These are phyloP conservation scores for Xylogone sp. DNA, from an alignment of 2,329 filamentous ascomycete genomes.

Conservation along the genomic window DNA sequence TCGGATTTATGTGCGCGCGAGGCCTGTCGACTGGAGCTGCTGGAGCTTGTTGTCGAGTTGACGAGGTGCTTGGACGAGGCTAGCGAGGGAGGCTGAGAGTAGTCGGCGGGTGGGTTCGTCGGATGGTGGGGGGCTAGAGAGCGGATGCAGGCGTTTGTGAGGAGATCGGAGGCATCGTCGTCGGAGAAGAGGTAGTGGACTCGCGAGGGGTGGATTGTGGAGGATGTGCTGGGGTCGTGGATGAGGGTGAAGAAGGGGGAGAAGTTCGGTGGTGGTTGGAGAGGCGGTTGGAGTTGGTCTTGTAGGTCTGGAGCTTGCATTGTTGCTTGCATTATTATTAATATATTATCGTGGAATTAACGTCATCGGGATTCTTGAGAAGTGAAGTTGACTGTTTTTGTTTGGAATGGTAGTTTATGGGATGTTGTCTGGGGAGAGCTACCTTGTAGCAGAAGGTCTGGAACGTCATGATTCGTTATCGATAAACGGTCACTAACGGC, in stretches of 20 bases:
- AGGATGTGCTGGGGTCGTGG: constrained; percentile 67
- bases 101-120: constrained; percentile 39
- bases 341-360: too few relatives aligned
- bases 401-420: too few relatives aligned
- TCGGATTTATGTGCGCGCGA: not conserved
- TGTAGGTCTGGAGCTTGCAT: constrained; percentile 41
- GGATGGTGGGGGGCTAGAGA: constrained; percentile 1
- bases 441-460: too few relatives aligned
- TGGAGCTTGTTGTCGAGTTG: constrained; percentile 3
- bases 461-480: not conserved
- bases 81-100: constrained; percentile 26
- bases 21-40: constrained; percentile 10
- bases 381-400: too few relatives aligned
- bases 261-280: constrained; percentile 33
- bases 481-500: not conserved
- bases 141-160: constrained; percentile 60
- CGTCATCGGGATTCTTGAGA: too few relatives aligned
- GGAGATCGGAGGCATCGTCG: constrained; percentile 72
- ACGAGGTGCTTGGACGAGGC: constrained; percentile 21
- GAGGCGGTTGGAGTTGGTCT: constrained; percentile 34
- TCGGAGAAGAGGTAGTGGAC: constrained; percentile 93
- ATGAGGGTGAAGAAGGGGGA: constrained; percentile 71
- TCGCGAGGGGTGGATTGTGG: constrained; percentile 71
- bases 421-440: too few relatives aligned
- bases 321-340: not conserved